Percentiles rank a stretch among this genome's conserved stretches.
Conservation (phyloP, 306 rosid species). For the Adenanthera pavonina region DNA sequence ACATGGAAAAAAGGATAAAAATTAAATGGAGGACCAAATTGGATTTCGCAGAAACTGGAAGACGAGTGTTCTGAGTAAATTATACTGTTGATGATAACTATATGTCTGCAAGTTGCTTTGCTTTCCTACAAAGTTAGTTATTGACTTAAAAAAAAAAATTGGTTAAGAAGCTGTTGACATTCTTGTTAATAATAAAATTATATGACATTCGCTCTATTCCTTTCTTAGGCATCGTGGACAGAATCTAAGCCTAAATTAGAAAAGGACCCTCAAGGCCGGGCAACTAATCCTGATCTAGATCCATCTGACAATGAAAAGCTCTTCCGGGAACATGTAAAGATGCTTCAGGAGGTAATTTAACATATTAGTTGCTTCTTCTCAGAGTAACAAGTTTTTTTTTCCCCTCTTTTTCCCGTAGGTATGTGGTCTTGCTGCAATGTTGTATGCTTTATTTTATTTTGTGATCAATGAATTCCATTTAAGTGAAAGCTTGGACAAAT, state of each 20-base stretch:
- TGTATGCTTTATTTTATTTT: neutral
- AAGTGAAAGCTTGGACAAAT: neutral
- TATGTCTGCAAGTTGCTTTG: slow-evolving; percentile 8
- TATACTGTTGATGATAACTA: neutral
- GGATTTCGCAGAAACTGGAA: slow-evolving; percentile 10
- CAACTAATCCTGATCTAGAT: slow-evolving; percentile 77
- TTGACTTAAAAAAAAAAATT: neutral
- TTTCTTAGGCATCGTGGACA: slow-evolving; percentile 88
- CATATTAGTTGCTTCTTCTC: slow-evolving; percentile 3
- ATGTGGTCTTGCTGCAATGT: neutral
- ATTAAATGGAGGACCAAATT: neutral
- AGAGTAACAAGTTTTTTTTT: neutral
- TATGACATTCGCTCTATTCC: slow-evolving; percentile 12
- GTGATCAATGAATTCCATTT: neutral
- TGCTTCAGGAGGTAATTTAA: slow-evolving; percentile 84
- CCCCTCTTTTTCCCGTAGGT: too few species aligned
- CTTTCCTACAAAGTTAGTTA: slow-evolving; percentile 19
- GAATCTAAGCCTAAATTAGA: slow-evolving; percentile 81
- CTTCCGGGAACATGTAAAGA: slow-evolving; percentile 87
- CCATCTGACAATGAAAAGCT: slow-evolving; percentile 82
- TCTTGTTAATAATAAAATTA: slow-evolving; percentile 5
- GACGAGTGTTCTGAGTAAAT: slow-evolving; percentile 1
- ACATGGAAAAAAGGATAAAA: neutral
- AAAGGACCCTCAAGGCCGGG: slow-evolving; percentile 92
- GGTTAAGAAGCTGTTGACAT: neutral